phyloP scores from a whole-genome alignment of 345 rosid genomes.

The Citrus maxima region DNA sequence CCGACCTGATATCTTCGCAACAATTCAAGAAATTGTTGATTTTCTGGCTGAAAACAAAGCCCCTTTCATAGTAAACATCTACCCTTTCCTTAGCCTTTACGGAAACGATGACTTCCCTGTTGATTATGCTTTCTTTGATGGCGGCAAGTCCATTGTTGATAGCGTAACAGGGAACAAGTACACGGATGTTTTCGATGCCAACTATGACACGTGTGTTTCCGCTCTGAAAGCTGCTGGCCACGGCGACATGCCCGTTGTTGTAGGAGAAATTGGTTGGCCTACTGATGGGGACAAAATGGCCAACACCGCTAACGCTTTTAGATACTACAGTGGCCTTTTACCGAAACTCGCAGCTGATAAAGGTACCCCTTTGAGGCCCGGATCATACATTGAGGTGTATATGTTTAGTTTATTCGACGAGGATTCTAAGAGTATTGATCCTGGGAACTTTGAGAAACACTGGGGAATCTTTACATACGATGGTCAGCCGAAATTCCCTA shows the following conservation, averaged over 20 bases:
- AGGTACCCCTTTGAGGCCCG: conserved; percentile 74
- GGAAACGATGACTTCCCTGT: conserved; percentile 73
- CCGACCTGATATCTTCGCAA: conserved; percentile 49
- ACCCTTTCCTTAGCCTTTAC: conserved; percentile 91
- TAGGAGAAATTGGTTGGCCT: conserved; percentile 94
- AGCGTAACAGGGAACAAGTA: conserved; percentile 57
- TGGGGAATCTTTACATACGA: conserved; percentile 86
- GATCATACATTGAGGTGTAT: conserved; percentile 51
- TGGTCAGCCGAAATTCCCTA: conserved; percentile 69
- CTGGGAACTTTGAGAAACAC: conserved; percentile 90
- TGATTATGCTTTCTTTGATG: conserved; percentile 89
- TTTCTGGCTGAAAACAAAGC: conserved; percentile 65
- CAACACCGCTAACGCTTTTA: conserved; percentile 49
- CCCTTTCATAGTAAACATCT: conserved; percentile 85
- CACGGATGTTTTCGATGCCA: conserved; percentile 81
- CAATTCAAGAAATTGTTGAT: conserved; percentile 61
- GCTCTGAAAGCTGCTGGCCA: conserved; percentile 55
- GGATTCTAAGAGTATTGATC: conserved; percentile 82
- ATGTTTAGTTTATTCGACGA: conserved; percentile 79
- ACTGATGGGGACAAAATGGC: conserved; percentile 92
- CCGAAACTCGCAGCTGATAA: conserved; percentile 48
- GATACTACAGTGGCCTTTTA: conserved; percentile 69
- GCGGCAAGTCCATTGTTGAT: conserved; percentile 53
- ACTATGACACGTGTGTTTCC: conserved; percentile 79
- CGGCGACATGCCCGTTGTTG: conserved; percentile 54